Evolutionary conservation across 176 grass and related monocot genomes (phyloP).

Genomic region (Neostapfia colusana): DNA sequence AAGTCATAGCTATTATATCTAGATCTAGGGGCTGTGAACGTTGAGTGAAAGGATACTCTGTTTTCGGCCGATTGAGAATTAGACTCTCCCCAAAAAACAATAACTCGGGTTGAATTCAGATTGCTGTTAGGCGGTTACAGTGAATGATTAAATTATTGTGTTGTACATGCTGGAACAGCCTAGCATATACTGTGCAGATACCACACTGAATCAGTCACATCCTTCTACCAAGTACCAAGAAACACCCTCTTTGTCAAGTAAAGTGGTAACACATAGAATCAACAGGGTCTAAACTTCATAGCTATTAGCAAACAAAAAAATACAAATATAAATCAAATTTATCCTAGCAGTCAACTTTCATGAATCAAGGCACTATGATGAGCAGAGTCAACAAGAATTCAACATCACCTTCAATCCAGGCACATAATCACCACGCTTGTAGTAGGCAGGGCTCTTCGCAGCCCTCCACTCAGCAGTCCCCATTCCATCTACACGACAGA

Average conservation of each 20-base stretch:
- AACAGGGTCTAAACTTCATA: neutral
- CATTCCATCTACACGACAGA: slow-evolving; percentile 71
- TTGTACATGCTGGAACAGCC: neutral
- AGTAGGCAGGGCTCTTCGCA: slow-evolving; percentile 82
- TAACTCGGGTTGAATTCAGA: neutral
- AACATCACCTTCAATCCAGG: slow-evolving; percentile 81
- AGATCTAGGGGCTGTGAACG: too few relatives aligned
- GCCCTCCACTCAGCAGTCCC: slow-evolving; percentile 93
- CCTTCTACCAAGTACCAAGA: neutral
- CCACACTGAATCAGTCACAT: neutral
- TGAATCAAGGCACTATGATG: slow-evolving; percentile 2
- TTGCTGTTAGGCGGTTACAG: neutral
- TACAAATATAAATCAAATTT: neutral
- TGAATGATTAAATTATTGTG: neutral
- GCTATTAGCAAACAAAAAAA: neutral
- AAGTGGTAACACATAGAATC: neutral
- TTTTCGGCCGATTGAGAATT: too few relatives aligned
- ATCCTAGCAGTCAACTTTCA: neutral
- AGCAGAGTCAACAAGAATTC: neutral
- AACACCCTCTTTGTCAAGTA: too few relatives aligned
- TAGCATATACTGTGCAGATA: slow-evolving; percentile 4
- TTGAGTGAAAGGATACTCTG: too few relatives aligned
- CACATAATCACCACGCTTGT: slow-evolving; percentile 97
- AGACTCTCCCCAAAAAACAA: neutral
- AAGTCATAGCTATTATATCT: too few relatives aligned